These are phyloP conservation scores for Huntiella abstrusa DNA, from an alignment of 2,329 filamentous ascomycete species.

Conservation along the genomic window DNA sequence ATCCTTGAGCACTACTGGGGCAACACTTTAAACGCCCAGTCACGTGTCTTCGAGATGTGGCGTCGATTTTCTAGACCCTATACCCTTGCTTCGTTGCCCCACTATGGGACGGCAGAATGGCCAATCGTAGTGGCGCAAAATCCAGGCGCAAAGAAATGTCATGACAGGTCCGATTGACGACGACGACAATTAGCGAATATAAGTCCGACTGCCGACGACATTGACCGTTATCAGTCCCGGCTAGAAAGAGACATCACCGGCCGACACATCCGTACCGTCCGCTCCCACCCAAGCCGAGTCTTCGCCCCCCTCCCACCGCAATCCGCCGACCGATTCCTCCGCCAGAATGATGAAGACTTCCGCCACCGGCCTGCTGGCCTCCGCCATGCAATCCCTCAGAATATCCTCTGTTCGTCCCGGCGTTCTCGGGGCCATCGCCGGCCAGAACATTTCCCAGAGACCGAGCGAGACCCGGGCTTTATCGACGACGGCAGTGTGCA, in stretches of 20 bases:
- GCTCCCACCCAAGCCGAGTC: no score
- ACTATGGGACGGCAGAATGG: no score
- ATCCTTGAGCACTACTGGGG: background rate
- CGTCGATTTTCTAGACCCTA: no score
- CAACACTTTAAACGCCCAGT: conserved; percentile 5
- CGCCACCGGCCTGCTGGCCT: conserved; percentile 26
- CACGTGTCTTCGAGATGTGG: conserved; percentile 1
- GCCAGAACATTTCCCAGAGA: conserved; percentile 16
- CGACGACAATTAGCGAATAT: no score
- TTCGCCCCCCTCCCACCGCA: background rate
- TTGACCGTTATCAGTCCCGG: no score
- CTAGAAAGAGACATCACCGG: no score
- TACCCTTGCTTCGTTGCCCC: no score
- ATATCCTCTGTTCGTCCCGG: conserved; percentile 22
- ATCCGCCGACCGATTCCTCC: background rate
- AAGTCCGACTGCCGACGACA: no score
- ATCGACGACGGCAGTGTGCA: conserved; percentile 42
- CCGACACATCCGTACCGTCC: no score
- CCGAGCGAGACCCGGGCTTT: conserved; percentile 41
- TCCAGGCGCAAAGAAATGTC: no score
- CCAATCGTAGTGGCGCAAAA: no score
- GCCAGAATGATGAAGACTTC: conserved; percentile 27
- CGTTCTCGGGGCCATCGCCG: conserved; percentile 17
- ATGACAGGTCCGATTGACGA: no score
- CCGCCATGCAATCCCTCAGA: conserved; percentile 31